Percentiles rank a stretch among this genome's conserved stretches.
phyloP scores from a whole-genome alignment of 352 stramenopile genomes.

The Globisporangium echinulatum region DNA sequence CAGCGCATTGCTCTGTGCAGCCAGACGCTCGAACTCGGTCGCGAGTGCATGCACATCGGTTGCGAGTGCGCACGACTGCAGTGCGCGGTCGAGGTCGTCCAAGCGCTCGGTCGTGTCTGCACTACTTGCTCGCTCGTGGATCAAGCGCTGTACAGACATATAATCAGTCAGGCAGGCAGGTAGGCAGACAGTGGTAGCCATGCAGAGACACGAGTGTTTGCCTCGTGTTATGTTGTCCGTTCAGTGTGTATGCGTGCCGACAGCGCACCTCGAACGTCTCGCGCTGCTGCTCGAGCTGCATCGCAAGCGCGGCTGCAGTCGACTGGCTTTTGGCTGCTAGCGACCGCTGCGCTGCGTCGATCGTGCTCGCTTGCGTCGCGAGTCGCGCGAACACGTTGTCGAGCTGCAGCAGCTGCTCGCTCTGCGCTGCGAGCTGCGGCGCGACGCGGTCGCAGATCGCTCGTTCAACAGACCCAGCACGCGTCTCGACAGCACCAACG shows the following conservation, averaged over 20 bases:
- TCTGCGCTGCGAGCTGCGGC: not conserved
- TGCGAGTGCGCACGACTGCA: slow-evolving; percentile 2
- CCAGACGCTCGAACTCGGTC: slow-evolving; percentile 7
- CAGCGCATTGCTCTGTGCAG: slow-evolving; percentile 19
- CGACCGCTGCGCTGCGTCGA: slow-evolving; percentile 19
- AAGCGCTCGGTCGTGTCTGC: slow-evolving; percentile 14
- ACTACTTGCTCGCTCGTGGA: slow-evolving; percentile 17
- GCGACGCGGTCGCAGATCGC: not conserved
- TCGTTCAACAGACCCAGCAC: not conserved
- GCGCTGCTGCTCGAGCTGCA: slow-evolving; percentile 24
- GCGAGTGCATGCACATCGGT: slow-evolving; percentile 14
- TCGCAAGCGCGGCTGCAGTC: slow-evolving; percentile 11
- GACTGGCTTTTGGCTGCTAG: slow-evolving; percentile 37
- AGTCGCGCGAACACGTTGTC: slow-evolving; percentile 13
- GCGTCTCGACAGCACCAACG: not conserved
- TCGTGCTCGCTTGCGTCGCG: slow-evolving; percentile 14
- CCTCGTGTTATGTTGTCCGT: too few species aligned
- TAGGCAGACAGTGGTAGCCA: not conserved
- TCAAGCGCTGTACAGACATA: not conserved
- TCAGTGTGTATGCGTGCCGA: not conserved
- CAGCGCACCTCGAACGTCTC: slow-evolving; percentile 21
- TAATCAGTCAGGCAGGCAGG: not conserved
- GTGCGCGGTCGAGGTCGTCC: slow-evolving; percentile 6
- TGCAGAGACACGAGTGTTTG: too few species aligned
- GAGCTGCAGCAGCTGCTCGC: slow-evolving; percentile 13